Evolutionary conservation across 1,284 basidiomycete genomes (phyloP), one percentile per base, ranked within the genome.

Genomic region (Ustilago tritici): DNA sequence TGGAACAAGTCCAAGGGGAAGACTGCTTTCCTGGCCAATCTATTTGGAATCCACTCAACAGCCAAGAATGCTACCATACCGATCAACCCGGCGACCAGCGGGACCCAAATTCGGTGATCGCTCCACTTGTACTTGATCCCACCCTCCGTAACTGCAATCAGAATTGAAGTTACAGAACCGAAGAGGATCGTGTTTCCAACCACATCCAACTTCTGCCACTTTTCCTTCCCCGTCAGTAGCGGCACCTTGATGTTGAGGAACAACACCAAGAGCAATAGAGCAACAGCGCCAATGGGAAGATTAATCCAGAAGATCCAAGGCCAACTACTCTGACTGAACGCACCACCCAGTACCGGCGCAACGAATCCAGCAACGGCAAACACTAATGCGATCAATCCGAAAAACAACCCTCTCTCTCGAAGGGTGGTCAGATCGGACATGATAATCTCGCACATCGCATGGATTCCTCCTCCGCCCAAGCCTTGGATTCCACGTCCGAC

Each of bases 261-360:
- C 31, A 67, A 34, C 41, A 81, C 61, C 53, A 78, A 50, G 31
- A 76, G 32, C 10, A 64, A 35, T 7, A 74, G 36, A 0, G 67
- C 56, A 4, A 65, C 52, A 9, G 57, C 65, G 11, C 61, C 68
- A 32, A 70, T 61, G 8, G 75, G 76, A n/a, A 80, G 31, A 31
- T 82, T 78, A 66, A 85, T 74, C 78, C 87, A 88, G 62, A 89
- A 89, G 36, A 88, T 78, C 87, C 87, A 88, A 2, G 87, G 76
- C 88, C 88, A 88, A 46, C 82, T 74, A 8, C 69, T 82, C 1
- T 70, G 70, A 14, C 82, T 63, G 0, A 89, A 85, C 0, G 80
- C 83, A 3, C 88, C 88, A 2, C 86, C 88, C 3, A 88, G 65
- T 0, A 88, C 67, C 9, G 88, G 88, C 1, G 87, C 85, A 6